These are phyloP conservation scores for Colletotrichum eremochloae DNA, from an alignment of 2,329 filamentous ascomycete genomes.

Conservation along the genomic window DNA sequence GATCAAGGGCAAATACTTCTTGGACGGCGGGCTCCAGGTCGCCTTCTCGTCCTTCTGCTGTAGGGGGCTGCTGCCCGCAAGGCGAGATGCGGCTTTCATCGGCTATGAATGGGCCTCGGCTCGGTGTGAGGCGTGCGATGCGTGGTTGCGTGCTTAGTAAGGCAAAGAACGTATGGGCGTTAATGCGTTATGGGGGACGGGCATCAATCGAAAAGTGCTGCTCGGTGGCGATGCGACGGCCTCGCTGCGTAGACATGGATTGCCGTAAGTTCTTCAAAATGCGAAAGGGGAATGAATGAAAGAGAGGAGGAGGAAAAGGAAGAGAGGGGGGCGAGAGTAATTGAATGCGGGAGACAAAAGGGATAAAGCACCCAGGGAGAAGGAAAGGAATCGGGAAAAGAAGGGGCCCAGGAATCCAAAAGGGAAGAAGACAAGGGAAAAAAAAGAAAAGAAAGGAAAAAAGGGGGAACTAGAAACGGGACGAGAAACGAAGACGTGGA, in stretches of 20 bases:
- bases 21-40: slow-evolving; percentile 19
- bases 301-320: not conserved
- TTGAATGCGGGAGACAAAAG: not conserved
- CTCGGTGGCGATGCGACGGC: not conserved
- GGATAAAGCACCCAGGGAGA: not conserved
- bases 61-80: slow-evolving; percentile 6
- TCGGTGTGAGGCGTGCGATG: not conserved
- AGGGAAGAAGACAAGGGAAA: not conserved
- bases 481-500: not conserved
- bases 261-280: too few relatives aligned
- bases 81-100: slow-evolving; percentile 26
- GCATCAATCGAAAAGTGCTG: not conserved
- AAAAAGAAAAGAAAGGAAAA: not conserved
- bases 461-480: not conserved
- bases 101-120: not conserved
- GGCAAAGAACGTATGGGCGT: not conserved
- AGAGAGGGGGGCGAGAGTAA: not conserved
- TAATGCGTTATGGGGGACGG: not conserved
- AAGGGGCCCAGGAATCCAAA: not conserved
- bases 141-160: not conserved
- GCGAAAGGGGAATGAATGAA: not conserved
- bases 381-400: not conserved
- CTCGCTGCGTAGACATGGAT: slow-evolving; percentile 4
- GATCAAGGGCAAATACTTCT: slow-evolving; percentile 11
- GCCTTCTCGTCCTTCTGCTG: slow-evolving; percentile 23